These are phyloP conservation scores for Tetradesmus lagerheimii DNA, from an alignment of 139 green algal species.

Conservation along the genomic window DNA sequence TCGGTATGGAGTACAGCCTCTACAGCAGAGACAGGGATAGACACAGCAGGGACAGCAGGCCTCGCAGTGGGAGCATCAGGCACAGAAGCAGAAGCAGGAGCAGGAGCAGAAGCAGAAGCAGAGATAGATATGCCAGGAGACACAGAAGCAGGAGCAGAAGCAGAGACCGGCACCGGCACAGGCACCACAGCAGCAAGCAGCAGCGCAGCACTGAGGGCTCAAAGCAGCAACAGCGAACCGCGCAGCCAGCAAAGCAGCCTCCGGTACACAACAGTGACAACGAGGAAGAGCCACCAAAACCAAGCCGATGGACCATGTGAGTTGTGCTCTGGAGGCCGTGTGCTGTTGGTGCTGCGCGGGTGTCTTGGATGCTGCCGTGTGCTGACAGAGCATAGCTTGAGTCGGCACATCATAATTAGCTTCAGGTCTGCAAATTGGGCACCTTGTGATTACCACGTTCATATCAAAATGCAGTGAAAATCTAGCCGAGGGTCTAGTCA, in stretches of 20 bases:
- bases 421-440: too few species aligned
- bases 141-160: not conserved
- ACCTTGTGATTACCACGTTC: too few species aligned
- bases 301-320: conserved; percentile 22
- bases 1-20: not conserved
- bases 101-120: not conserved
- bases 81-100: not conserved
- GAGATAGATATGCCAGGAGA: not conserved
- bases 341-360: not conserved
- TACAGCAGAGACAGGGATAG: not conserved
- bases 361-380: too few species aligned
- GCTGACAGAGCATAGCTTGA: too few species aligned
- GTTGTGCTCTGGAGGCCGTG: not conserved
- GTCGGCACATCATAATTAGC: too few species aligned
- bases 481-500: not conserved
- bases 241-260: not conserved
- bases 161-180: not conserved
- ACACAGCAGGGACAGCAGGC: not conserved
- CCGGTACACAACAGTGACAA: not conserved
- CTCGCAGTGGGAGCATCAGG: not conserved
- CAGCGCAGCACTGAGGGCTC: not conserved
- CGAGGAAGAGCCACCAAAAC: not conserved
- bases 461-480: not conserved
- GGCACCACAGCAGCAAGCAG: conserved; percentile 18
- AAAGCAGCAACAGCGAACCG: not conserved